phyloP scores from a whole-genome alignment of 306 rosid species.

The Glycyrrhiza uralensis region DNA sequence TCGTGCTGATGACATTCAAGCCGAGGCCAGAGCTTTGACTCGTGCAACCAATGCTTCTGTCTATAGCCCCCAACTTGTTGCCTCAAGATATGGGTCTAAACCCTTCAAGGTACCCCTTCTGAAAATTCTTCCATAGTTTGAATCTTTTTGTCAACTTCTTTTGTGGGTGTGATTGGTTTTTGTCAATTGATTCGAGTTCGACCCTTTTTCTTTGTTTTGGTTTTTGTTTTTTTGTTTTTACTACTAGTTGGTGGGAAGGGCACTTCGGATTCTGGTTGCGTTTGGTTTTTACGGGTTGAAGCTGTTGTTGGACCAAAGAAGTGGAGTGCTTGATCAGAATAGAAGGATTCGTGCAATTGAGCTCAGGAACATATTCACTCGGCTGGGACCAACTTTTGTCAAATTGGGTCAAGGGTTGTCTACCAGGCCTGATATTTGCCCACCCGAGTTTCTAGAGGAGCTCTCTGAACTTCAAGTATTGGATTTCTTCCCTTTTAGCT shows the following conservation, averaged over 20 bases:
- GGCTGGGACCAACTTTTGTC: constrained; percentile 94
- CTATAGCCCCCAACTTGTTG: constrained; percentile 61
- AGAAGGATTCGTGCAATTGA: constrained; percentile 68
- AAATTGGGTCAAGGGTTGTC: constrained; percentile 95
- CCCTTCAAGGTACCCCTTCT: constrained; percentile 48
- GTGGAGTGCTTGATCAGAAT: constrained; percentile 54
- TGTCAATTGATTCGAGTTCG: constrained; percentile 2
- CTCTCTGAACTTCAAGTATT: constrained; percentile 85
- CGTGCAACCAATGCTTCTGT: constrained; percentile 71
- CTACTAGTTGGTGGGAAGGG: constrained; percentile 66
- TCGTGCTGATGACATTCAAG: constrained; percentile 62
- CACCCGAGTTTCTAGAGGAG: constrained; percentile 82
- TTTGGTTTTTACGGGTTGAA: constrained; percentile 60
- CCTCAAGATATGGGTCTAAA: constrained; percentile 54
- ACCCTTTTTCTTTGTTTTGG: too few species aligned
- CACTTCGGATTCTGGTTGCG: constrained; percentile 57
- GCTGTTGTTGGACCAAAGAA: constrained; percentile 58
- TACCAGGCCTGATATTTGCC: constrained; percentile 91
- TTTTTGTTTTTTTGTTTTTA: not conserved
- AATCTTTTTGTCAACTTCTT: not conserved
- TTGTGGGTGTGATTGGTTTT: not conserved
- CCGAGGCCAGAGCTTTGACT: constrained; percentile 68
- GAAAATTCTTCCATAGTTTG: not conserved
- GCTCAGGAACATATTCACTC: constrained; percentile 61
- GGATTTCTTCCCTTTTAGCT: constrained; percentile 9